Base-by-base conservation (phyloP, 257 asterid genomes). In the Gardenia jasminoides region DNA sequence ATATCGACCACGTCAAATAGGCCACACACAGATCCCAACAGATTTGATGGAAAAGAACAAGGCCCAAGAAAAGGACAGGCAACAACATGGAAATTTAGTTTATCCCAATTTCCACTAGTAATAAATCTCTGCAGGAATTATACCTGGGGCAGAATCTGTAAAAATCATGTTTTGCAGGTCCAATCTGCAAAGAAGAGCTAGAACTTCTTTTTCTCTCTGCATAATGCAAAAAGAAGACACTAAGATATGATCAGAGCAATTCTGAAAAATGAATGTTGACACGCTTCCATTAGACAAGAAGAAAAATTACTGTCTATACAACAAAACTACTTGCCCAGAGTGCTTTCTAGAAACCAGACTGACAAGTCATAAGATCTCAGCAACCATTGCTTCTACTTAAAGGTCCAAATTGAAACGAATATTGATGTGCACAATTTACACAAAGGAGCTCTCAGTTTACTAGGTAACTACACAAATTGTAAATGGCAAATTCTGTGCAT, bases 181-280 rank as follows among this genome's bases (percentile, higher is more conserved):
- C 70, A 95, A 87, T 86, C 93, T 90, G 50, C 97, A 93, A 67
- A 95, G 94, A 83, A 95, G 97, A 80, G 94, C 94, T 85, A 95
- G 86, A 71, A 95, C 96, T 79, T 93, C 91, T 79, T 72, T 92
- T 83, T 95, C 99, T 79, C 85, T 88, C 99, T 95, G 97, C 88
- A 87, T 46, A 73, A 74, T 75, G 79, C 78, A 82, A 48, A 44
- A 71, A 77, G 77, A 56, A 39, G 24, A 75, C 41, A 70, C 30
- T 47, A 46, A 78, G n/a, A 56, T 76, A 67, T 71, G 47, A 52
- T 47, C 33, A 77, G 47, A 22, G 7, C 22, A 77, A 58, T 7
- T 70, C 20, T 44, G 15, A 70, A 20, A 26, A 39, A 68, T 56
- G 62, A 19, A 22, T 56, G 4, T 56, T 19, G 36, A 26, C 36